Conservation (phyloP, 345 rosid genomes). For the Acer negundo region DNA sequence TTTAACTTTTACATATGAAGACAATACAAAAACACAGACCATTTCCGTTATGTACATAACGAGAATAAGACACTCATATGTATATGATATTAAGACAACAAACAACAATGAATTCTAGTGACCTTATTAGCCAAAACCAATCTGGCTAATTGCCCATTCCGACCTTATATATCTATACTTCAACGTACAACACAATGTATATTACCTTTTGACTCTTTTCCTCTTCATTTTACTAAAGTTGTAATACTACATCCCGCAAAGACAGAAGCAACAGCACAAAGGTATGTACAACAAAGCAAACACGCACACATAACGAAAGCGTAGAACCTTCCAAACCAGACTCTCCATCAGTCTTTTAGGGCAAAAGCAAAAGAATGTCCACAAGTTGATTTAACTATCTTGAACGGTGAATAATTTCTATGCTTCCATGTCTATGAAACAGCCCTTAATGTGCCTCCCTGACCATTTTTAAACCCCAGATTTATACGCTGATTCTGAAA, state of each 20-base stretch:
- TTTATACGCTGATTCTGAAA: slow-evolving; percentile 21
- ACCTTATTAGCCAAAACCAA: slow-evolving; percentile 13
- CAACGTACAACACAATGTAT: slow-evolving; percentile 11
- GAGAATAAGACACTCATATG: slow-evolving; percentile 6
- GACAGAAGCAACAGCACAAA: slow-evolving; percentile 14
- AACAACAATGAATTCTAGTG: slow-evolving; percentile 11
- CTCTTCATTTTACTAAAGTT: slow-evolving; percentile 14
- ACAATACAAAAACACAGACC: slow-evolving; percentile 15
- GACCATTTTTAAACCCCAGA: slow-evolving; percentile 21
- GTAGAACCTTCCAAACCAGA: slow-evolving; percentile 21
- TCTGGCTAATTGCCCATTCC: neutral
- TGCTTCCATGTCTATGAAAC: slow-evolving; percentile 26
- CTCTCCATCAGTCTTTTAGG: slow-evolving; percentile 6
- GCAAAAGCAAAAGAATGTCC: slow-evolving; percentile 12
- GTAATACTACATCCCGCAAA: slow-evolving; percentile 7
- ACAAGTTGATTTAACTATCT: neutral
- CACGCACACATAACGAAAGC: slow-evolving; percentile 20
- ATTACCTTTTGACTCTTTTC: slow-evolving; percentile 15
- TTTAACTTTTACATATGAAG: neutral
- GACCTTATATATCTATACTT: slow-evolving; percentile 1
- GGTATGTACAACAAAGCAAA: slow-evolving; percentile 26
- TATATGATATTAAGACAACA: slow-evolving; percentile 12
- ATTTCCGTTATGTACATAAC: slow-evolving; percentile 27
- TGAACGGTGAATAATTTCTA: slow-evolving; percentile 7
- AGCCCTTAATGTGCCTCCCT: slow-evolving; percentile 23